phyloP scores from a whole-genome alignment of 306 rosid genomes.

The Cucumis cinereus region DNA sequence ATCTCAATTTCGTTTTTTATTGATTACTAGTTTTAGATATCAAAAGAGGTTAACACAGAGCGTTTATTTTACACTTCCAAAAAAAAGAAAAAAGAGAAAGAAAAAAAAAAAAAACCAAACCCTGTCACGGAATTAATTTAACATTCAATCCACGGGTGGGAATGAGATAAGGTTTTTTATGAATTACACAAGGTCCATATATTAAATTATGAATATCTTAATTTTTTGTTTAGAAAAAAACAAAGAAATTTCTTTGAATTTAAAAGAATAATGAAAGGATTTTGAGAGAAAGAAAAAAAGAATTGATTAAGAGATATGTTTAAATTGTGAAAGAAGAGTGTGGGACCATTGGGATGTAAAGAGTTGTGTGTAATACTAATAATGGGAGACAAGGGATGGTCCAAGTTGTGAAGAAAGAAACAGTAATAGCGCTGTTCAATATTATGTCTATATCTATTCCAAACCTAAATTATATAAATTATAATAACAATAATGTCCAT shows the following conservation, averaged over 20 bases:
- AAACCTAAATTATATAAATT: background rate
- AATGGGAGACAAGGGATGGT: conserved; percentile 1
- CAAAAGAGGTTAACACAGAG: too few species aligned
- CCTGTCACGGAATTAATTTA: background rate
- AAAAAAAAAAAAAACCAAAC: too few species aligned
- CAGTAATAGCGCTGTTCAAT: background rate
- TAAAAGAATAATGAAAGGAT: background rate
- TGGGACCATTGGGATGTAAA: background rate
- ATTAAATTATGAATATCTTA: background rate
- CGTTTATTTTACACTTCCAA: too few species aligned
- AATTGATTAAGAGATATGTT: background rate
- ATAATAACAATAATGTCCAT: background rate
- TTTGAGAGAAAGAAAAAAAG: background rate
- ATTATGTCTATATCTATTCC: background rate
- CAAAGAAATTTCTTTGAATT: background rate
- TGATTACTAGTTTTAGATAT: too few species aligned
- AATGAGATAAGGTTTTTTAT: background rate
- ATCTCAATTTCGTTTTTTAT: too few species aligned
- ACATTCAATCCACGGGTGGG: background rate
- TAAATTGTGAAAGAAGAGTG: background rate
- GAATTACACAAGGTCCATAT: background rate
- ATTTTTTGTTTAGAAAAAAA: background rate
- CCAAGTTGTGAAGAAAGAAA: background rate
- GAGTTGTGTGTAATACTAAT: background rate
- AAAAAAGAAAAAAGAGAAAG: too few species aligned